Evolutionary conservation across 768 basidiomycete species (phyloP).

Genomic region (Sutorius australiensis): DNA sequence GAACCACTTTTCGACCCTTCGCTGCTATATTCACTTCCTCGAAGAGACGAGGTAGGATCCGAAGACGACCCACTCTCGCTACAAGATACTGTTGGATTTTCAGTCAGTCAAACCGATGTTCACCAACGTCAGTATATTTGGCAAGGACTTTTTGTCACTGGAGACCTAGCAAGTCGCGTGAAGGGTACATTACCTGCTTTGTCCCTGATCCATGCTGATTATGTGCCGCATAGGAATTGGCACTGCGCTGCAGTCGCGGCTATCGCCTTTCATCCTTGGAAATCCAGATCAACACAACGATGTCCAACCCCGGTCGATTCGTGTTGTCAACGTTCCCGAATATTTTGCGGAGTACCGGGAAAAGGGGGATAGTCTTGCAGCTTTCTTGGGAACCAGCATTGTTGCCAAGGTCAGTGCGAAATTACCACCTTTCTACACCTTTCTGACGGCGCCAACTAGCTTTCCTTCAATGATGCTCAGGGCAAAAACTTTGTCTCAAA

Average conservation of each 20-base stretch:
- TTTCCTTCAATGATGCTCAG: conserved; percentile 67
- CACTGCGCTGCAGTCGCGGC: conserved; percentile 65
- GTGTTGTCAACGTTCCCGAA: conserved; percentile 70
- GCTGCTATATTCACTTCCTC: conserved; percentile 42
- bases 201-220: background rate
- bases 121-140: conserved; percentile 70
- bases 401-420: conserved; percentile 65
- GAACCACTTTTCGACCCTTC: conserved; percentile 83
- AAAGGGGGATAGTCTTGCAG: conserved; percentile 74
- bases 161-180: conserved; percentile 66
- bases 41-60: conserved; percentile 22
- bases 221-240: conserved; percentile 47
- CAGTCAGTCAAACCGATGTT: conserved; percentile 58
- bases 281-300: conserved; percentile 66
- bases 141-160: conserved; percentile 79
- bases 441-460: conserved; percentile 37
- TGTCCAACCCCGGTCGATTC: conserved; percentile 63
- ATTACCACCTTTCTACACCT: background rate
- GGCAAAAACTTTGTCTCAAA: conserved; percentile 76
- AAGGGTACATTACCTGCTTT: conserved; percentile 49
- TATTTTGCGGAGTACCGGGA: conserved; percentile 91
- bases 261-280: conserved; percentile 58
- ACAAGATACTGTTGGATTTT: conserved; percentile 64
- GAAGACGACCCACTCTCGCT: conserved; percentile 39
- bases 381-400: conserved; percentile 79